Evolutionary conservation across 192 early-diverging fungal species (phyloP).

Genomic region (Spizellomyces sp.): DNA sequence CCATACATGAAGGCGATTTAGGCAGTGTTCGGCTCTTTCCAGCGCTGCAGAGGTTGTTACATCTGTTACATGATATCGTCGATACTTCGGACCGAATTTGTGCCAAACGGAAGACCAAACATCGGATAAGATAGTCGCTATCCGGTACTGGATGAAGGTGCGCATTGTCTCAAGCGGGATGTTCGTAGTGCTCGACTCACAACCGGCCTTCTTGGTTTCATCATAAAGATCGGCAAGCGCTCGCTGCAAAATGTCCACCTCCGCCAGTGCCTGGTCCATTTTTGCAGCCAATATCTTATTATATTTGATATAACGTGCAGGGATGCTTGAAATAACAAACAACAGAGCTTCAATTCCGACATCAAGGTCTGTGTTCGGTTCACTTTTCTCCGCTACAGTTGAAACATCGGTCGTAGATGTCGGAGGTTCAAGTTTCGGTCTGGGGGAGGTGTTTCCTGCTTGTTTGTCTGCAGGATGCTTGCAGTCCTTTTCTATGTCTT

Average conservation of each 20-base stretch:
- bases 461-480: neutral
- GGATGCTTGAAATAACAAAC: slow-evolving; percentile 31
- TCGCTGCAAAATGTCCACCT: slow-evolving; percentile 19
- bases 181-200: neutral
- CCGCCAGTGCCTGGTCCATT: slow-evolving; percentile 15
- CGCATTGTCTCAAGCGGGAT: slow-evolving; percentile 1
- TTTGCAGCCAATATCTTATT: slow-evolving; percentile 26
- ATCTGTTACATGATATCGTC: slow-evolving; percentile 32
- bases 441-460: too few species aligned
- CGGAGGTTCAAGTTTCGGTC: neutral
- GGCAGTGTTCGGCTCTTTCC: slow-evolving; percentile 30
- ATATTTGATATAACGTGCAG: slow-evolving; percentile 37
- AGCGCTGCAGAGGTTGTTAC: slow-evolving; percentile 16
- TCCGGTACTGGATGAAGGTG: slow-evolving; percentile 35
- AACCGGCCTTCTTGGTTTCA: neutral
- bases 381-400: neutral
- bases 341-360: slow-evolving; percentile 29
- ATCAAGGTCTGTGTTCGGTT: slow-evolving; percentile 13
- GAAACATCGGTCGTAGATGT: neutral
- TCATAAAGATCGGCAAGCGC: neutral
- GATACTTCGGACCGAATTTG: slow-evolving; percentile 27
- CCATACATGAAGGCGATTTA: slow-evolving; percentile 37
- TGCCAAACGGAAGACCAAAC: slow-evolving; percentile 39
- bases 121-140: slow-evolving; percentile 23
- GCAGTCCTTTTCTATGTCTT: neutral